A percentile compares a stretch with the other conserved stretches of the same genome.
Conservation (phyloP, 31 red algal genomes). For the Bonnemaisonia californica region DNA sequence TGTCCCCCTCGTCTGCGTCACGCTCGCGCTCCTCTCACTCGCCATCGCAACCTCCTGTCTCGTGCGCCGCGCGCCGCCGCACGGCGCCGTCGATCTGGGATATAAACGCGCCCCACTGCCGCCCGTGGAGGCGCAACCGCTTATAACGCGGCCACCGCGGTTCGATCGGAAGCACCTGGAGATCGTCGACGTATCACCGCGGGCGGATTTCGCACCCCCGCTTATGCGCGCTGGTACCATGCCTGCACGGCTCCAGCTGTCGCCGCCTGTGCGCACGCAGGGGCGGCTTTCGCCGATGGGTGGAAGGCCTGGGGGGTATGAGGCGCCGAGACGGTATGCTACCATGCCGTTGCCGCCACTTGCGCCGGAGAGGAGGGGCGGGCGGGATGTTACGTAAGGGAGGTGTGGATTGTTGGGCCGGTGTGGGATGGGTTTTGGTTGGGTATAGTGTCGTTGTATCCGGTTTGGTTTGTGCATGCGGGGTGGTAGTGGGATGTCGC, state of each 20-base stretch:
- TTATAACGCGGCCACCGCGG: neutral
- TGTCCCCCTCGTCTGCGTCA: neutral
- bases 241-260: neutral
- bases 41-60: neutral
- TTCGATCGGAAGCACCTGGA: neutral
- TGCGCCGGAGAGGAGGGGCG: neutral
- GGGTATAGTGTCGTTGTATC: no score
- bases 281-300: no score
- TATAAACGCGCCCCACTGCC: neutral
- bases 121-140: neutral
- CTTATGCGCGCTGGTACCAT: neutral
- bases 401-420: neutral
- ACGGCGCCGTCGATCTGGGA: neutral
- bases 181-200: neutral
- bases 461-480: no score
- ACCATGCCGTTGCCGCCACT: neutral
- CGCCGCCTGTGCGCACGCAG: neutral
- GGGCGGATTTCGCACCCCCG: neutral
- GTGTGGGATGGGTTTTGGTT: no score
- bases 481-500: no score
- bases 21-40: neutral
- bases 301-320: neutral
- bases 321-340: neutral
- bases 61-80: neutral
- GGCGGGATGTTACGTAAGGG: neutral